Evolutionary conservation across 768 basidiomycete species (phyloP), one percentile per base, ranked within the genome.

Genomic region (Termitomyces sp.): DNA sequence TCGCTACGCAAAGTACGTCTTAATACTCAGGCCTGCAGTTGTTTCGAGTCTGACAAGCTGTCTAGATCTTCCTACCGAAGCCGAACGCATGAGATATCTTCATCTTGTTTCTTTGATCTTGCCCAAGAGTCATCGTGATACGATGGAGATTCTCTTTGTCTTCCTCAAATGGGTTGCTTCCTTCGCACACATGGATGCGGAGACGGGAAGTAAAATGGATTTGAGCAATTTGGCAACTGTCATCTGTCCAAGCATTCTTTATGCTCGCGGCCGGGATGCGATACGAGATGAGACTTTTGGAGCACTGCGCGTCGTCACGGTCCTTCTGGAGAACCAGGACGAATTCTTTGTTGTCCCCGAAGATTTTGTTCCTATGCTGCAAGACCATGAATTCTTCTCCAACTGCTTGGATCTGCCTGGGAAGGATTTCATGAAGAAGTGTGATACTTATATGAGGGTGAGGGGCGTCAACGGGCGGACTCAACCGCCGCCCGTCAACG

Each of bases 141-240:
- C 96, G 20, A 86, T 97, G 85, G 97, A 99, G 73, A 93, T 97
- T 51, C 77, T 99, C 51, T 98, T 97, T 69, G 95, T 97, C 32
- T 99, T 99, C 78, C 81, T 99, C 64, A 97, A 98, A 74, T 99
- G 97, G 97, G 97, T 99, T 12, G 96, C 96, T 10, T 97, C 95
- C 2, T 99, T 99, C 71, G 94, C 97, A 49, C 96, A 99, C 73
- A 86, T 95, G 78, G 95, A 98, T 67, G 93, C 95, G 64, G 92
- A 93, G 68, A 98, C 96, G 0, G 95, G 95, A 42, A 95, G 92
- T 75, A 95, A 96, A 77, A 99, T 99, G 97, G 97, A 99, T 72
- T 78, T 98, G 47, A 82, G 82, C 18, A 99, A 99, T 71, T 82
- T 99, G 63, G 94, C 97, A 36, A 98, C 94, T 9, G 96, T 98